Base-by-base conservation (phyloP, 2,329 filamentous ascomycete species). In the Trichothecium sympodiale region DNA sequence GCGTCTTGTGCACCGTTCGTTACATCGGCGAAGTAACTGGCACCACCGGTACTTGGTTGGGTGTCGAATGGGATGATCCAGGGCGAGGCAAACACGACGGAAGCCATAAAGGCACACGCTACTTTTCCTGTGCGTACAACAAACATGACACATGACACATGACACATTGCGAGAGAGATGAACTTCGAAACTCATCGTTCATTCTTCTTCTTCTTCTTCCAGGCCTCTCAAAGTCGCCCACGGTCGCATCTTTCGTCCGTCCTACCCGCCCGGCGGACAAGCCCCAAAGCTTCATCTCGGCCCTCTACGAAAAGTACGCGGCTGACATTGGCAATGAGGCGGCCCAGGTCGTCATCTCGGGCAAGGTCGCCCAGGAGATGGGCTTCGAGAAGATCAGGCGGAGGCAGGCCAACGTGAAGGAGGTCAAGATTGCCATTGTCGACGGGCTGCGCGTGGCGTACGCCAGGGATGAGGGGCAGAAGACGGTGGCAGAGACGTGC, bases 1-100 rank as follows among this genome's bases (percentile, higher is more conserved):
- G 76, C 23, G 75, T 77, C 15, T 61, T 83, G 29, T 94, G 88
- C 59, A 96, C 89, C 1, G 71, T 96, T 39, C 79, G 86, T 41
- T 96, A 88, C 53, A 61, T 83, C 41, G 91, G 91, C 31, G 57
- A 71, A 25, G 81, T 96, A 7, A 68, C 74, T 34, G 83, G 82
- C 46, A 88, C 86, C 8, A 68, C 73, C 30, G 84, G 86, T 33
- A 66, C 71, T 43, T 96, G 89, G 88, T 71, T 96, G 25, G 91
- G 91, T 32, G 85, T 96, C 33, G 91, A 98, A 69, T 98, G 91
- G 91, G 89, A 96, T 59, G 84, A 95, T 55, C 65, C 78, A 38
- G 70, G 67, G 27, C 73, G 88, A 49, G 91, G 91, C 41, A 96
- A 95, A 64, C 88, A 98, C 59, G 75, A 89, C 50, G 91, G 91